These are phyloP conservation scores for Coemansia sp. DNA, from an alignment of 192 early-diverging fungal species.

Conservation along the genomic window DNA sequence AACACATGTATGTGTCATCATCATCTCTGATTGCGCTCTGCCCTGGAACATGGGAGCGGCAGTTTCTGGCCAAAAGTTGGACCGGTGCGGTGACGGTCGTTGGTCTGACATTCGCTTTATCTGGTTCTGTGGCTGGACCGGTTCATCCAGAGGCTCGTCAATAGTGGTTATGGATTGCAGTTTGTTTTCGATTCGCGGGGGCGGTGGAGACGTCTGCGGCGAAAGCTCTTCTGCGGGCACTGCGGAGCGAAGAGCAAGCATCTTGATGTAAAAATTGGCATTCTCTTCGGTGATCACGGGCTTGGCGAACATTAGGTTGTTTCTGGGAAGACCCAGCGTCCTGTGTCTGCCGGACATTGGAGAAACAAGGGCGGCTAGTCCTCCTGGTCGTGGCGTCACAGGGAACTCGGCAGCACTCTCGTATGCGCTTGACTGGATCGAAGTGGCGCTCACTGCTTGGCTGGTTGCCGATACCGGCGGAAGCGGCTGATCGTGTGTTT, in stretches of 20 bases:
- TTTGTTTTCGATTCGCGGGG: background rate
- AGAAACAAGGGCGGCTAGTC: background rate
- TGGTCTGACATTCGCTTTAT: background rate
- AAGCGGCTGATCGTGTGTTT: background rate
- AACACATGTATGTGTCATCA: background rate
- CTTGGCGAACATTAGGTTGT: conserved; percentile 8
- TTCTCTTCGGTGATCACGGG: conserved; percentile 27
- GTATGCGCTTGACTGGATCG: background rate
- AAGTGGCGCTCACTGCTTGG: background rate
- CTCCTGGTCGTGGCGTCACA: background rate
- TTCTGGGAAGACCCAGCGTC: conserved; percentile 11
- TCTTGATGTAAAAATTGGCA: conserved; percentile 24
- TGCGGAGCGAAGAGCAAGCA: conserved; percentile 30
- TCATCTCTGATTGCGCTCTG: background rate
- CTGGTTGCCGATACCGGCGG: background rate
- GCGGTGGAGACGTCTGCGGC: conserved; percentile 12
- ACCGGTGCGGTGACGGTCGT: background rate
- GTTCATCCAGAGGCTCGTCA: background rate
- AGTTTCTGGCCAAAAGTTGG: conserved; percentile 24
- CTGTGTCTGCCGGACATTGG: background rate
- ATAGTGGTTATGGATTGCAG: background rate
- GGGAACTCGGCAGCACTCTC: background rate
- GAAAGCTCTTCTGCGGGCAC: conserved; percentile 24
- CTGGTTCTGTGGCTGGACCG: background rate
- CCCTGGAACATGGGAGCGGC: background rate